These are phyloP conservation scores for Aspergillus quadricinctus DNA, from an alignment of 2,329 filamentous ascomycete species.

Conservation along the genomic window DNA sequence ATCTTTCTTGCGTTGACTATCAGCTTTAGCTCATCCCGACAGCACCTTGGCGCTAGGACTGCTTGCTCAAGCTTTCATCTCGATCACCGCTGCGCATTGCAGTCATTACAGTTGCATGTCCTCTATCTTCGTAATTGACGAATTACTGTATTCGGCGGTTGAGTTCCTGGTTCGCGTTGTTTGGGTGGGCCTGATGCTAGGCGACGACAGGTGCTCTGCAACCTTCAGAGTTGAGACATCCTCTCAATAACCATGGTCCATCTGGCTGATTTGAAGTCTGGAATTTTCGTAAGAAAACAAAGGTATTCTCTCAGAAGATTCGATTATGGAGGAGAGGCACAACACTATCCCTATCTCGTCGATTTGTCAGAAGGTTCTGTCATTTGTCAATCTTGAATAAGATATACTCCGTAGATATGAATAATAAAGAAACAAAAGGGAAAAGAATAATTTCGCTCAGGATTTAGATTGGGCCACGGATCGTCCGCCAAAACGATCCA, in stretches of 20 bases:
- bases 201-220: not conserved
- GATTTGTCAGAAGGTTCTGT: not conserved
- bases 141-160: not conserved
- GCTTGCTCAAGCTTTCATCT: not conserved
- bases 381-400: not conserved
- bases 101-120: not conserved
- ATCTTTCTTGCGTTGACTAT: not conserved
- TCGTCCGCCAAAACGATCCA: constrained; percentile 11
- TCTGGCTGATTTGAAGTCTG: not conserved
- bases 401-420: not conserved
- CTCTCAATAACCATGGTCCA: not conserved
- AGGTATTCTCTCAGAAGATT: not conserved
- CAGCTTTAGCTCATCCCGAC: not conserved
- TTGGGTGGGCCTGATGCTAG: not conserved
- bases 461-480: constrained; percentile 2
- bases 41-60: not conserved
- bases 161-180: not conserved
- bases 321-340: not conserved
- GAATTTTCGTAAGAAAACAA: not conserved
- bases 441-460: not conserved
- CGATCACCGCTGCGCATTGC: not conserved
- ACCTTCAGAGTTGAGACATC: not conserved
- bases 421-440: not conserved
- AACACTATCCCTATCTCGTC: too few species aligned
- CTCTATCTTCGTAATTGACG: not conserved